A percentile compares a stretch with the other conserved stretches of the same genome.
Evolutionary conservation across 2,329 filamentous ascomycete species (phyloP).

Genomic region (Peltaster fructicola): DNA sequence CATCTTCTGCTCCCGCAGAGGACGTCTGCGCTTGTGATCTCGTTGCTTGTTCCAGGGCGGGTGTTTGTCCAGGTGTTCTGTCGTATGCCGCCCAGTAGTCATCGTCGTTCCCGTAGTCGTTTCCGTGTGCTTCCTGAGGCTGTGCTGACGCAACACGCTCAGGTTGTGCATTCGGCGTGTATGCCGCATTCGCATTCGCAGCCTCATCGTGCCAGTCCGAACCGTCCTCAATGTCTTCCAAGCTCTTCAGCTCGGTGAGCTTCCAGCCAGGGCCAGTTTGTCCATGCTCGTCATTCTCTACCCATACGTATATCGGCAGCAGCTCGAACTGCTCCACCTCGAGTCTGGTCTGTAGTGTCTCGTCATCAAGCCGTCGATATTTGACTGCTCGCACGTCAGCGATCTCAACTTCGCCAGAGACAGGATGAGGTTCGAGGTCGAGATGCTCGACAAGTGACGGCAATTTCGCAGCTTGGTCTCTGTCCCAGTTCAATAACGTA

Average conservation of each 20-base stretch:
- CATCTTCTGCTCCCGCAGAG: slow-evolving; percentile 51
- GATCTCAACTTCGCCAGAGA: slow-evolving; percentile 62
- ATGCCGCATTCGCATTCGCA: slow-evolving; percentile 37
- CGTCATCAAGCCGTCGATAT: slow-evolving; percentile 53
- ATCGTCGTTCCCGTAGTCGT: slow-evolving; percentile 32
- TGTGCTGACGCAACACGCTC: slow-evolving; percentile 8
- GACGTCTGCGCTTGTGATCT: slow-evolving; percentile 9
- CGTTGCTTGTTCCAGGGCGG: slow-evolving; percentile 10
- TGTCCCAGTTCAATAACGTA: slow-evolving; percentile 52
- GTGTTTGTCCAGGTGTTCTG: slow-evolving; percentile 45
- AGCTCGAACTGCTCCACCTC: slow-evolving; percentile 44
- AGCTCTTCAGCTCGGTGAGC: slow-evolving; percentile 50
- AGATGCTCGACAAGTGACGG: slow-evolving; percentile 44
- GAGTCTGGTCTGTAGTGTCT: slow-evolving; percentile 55
- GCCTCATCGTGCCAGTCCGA: slow-evolving; percentile 40
- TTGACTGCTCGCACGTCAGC: slow-evolving; percentile 45
- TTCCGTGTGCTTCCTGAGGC: slow-evolving; percentile 1
- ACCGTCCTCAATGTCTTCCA: slow-evolving; percentile 38
- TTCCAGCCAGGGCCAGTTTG: slow-evolving; percentile 45
- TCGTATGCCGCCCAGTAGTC: slow-evolving; percentile 71
- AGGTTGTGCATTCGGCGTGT: slow-evolving; percentile 4
- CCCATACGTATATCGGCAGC: slow-evolving; percentile 51
- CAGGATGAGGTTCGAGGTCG: slow-evolving; percentile 59
- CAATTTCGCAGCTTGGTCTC: slow-evolving; percentile 38
- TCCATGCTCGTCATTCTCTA: slow-evolving; percentile 44